These are phyloP conservation scores for Glycine soja DNA, from an alignment of 306 rosid species.

Conservation along the genomic window DNA sequence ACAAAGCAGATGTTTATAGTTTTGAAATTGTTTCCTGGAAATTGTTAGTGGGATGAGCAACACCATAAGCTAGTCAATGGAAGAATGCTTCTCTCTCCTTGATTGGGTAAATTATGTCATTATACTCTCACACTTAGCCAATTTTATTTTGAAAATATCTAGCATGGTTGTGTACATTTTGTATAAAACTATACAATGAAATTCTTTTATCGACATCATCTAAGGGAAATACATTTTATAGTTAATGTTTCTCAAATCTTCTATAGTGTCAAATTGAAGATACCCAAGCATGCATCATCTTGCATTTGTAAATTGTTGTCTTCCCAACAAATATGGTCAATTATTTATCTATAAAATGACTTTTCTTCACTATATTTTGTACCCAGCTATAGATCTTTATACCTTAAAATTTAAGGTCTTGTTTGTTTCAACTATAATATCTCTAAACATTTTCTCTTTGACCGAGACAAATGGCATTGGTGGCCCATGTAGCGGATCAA, in stretches of 20 bases:
- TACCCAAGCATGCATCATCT: not conserved
- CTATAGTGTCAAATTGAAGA: slow-evolving; percentile 28
- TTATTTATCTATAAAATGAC: not conserved
- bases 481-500: too few relatives aligned
- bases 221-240: not conserved
- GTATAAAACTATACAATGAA: too few relatives aligned
- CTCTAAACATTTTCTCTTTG: too few relatives aligned
- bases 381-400: not conserved
- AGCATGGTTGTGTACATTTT: not conserved
- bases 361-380: not conserved
- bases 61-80: not conserved
- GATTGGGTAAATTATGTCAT: slow-evolving; percentile 55
- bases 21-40: not conserved
- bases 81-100: not conserved
- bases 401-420: not conserved
- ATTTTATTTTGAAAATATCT: slow-evolving; percentile 6
- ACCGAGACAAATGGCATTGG: too few relatives aligned
- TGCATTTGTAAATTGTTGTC: not conserved
- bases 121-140: slow-evolving; percentile 1
- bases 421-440: slow-evolving; percentile 11
- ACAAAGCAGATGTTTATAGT: too few relatives aligned
- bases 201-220: not conserved
- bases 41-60: slow-evolving; percentile 24
- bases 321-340: not conserved
- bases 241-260: not conserved